A percentile compares a stretch with the other conserved stretches of the same genome.
Conservation (phyloP, 2,329 filamentous ascomycete genomes). For the Nemania sp. region DNA sequence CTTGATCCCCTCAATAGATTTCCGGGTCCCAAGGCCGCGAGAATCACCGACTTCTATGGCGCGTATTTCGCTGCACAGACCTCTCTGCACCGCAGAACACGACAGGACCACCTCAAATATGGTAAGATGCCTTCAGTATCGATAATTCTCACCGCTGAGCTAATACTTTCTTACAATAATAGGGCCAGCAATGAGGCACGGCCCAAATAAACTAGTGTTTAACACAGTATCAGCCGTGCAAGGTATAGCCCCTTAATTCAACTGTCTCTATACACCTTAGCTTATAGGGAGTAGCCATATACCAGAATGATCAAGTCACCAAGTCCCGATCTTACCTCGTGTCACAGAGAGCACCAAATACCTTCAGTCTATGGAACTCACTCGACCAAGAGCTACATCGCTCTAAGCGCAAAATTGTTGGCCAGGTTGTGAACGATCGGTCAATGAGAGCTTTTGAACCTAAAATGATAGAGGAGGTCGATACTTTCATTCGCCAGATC, state of each 20-base stretch:
- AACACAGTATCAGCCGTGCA: conserved; percentile 35
- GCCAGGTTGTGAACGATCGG: conserved; percentile 30
- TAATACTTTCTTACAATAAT: background rate
- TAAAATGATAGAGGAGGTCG: conserved; percentile 34
- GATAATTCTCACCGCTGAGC: background rate
- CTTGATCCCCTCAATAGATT: conserved; percentile 7
- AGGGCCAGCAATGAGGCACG: conserved; percentile 35
- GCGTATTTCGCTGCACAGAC: conserved; percentile 6
- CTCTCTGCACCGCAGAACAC: conserved; percentile 13
- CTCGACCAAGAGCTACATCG: conserved; percentile 34
- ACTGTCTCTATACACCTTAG: too few species aligned
- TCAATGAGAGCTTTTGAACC: conserved; percentile 39
- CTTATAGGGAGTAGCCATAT: conserved; percentile 31
- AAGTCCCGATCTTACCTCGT: conserved; percentile 31
- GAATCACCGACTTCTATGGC: conserved; percentile 9
- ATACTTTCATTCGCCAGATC: conserved; percentile 33
- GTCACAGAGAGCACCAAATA: conserved; percentile 6
- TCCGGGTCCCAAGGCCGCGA: background rate
- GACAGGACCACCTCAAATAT: conserved; percentile 7
- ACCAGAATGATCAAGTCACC: conserved; percentile 37
- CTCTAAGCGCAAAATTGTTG: conserved; percentile 35
- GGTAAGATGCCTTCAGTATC: background rate
- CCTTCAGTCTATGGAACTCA: conserved; percentile 27
- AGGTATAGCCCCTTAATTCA: conserved; percentile 12
- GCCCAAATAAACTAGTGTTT: conserved; percentile 40